phyloP scores from a whole-genome alignment of 805 yeast genomes.

The Wickerhamomyces subpelliculosus region DNA sequence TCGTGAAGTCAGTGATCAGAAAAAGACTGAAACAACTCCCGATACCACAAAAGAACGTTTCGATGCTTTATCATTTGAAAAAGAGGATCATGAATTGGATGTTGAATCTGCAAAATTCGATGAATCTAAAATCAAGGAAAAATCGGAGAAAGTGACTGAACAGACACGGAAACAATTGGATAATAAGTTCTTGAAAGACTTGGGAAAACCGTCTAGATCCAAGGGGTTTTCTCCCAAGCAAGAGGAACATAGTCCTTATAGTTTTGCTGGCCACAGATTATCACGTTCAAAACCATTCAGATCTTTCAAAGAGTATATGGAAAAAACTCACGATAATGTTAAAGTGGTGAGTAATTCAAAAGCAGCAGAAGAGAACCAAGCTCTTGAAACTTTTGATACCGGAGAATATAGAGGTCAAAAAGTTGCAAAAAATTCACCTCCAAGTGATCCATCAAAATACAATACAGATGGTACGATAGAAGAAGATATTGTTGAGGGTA shows the following conservation, averaged over 20 bases:
- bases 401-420: conserved; percentile 2
- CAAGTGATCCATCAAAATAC: conserved; percentile 9
- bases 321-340: conserved; percentile 2
- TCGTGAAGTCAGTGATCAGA: too few species aligned
- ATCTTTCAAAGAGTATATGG: conserved; percentile 11
- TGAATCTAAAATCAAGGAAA: background rate
- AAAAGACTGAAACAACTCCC: background rate
- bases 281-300: conserved; percentile 3
- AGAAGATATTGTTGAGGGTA: background rate
- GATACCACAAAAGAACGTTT: background rate
- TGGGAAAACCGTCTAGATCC: background rate
- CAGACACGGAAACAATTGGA: background rate
- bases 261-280: conserved; percentile 3
- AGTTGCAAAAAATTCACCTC: conserved; percentile 16
- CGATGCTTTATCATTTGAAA: background rate
- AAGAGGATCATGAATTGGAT: background rate
- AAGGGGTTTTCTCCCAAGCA: conserved; percentile 1
- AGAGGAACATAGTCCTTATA: conserved; percentile 16
- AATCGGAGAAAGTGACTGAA: background rate
- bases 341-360: conserved; percentile 9
- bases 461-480: background rate
- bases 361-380: background rate
- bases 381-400: background rate
- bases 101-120: background rate
- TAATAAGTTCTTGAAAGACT: conserved; percentile 1